These are phyloP conservation scores for Cladophialophora carrionii DNA, from an alignment of 2,329 filamentous ascomycete species.

Conservation along the genomic window DNA sequence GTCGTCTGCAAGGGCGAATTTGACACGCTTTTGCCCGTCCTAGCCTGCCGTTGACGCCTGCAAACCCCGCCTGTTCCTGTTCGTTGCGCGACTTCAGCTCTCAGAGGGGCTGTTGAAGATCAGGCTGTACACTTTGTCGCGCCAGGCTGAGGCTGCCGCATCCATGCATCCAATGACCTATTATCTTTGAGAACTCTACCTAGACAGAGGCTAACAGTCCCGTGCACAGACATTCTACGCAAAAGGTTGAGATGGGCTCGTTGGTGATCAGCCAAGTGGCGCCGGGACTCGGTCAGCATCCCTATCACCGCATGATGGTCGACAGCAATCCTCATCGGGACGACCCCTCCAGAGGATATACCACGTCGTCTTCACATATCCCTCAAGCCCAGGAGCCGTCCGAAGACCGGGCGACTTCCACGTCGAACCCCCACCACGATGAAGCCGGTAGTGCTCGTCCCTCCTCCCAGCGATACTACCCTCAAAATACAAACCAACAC, in stretches of 20 bases:
- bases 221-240: constrained; percentile 31
- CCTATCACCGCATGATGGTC: constrained; percentile 65
- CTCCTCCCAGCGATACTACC: constrained; percentile 24
- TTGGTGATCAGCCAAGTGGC: constrained; percentile 69
- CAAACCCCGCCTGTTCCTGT: neutral
- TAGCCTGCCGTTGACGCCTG: neutral
- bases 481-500: constrained; percentile 34
- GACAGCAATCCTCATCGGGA: constrained; percentile 46
- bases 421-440: constrained; percentile 24
- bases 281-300: constrained; percentile 70
- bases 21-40: neutral
- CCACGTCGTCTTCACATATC: constrained; percentile 22
- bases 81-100: neutral
- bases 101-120: constrained; percentile 1
- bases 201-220: constrained; percentile 22
- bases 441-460: constrained; percentile 18
- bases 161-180: neutral
- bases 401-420: constrained; percentile 22
- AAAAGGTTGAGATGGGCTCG: constrained; percentile 61
- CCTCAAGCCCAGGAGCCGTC: constrained; percentile 20
- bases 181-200: neutral
- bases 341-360: constrained; percentile 31
- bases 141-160: neutral
- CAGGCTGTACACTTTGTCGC: constrained; percentile 14
- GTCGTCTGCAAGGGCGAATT: neutral